phyloP scores from a whole-genome alignment of 2,329 filamentous ascomycete species.

The Neonectria ditissima region DNA sequence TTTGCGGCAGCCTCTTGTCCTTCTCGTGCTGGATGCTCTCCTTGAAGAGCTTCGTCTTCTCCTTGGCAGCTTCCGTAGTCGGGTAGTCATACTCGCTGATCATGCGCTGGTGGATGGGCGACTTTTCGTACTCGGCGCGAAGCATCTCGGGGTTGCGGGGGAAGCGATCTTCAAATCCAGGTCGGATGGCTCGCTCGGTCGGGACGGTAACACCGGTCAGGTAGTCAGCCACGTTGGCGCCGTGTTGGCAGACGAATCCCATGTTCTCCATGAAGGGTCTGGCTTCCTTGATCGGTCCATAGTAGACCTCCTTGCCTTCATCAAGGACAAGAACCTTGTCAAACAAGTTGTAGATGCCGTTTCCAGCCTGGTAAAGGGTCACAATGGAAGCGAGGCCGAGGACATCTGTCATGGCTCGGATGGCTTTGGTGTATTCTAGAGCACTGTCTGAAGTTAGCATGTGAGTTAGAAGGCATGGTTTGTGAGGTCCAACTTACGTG shows the following conservation, averaged over 20 bases:
- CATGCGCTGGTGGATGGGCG: constrained; percentile 63
- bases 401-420: constrained; percentile 74
- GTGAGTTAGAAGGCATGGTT: fast-evolving
- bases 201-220: constrained; percentile 75
- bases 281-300: constrained; percentile 69
- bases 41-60: constrained; percentile 65
- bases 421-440: constrained; percentile 68
- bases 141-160: constrained; percentile 61
- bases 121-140: constrained; percentile 62
- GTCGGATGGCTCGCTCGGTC: constrained; percentile 72
- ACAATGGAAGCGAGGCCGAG: constrained; percentile 70
- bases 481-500: constrained; percentile 54
- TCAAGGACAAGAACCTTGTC: constrained; percentile 78
- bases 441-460: constrained; percentile 52
- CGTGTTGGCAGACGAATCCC: constrained; percentile 72
- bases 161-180: constrained; percentile 54
- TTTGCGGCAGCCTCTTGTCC: constrained; percentile 62
- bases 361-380: constrained; percentile 77
- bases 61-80: constrained; percentile 58
- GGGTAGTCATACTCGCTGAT: constrained; percentile 69
- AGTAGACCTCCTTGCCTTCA: constrained; percentile 74
- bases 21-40: constrained; percentile 66
- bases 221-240: constrained; percentile 74
- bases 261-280: constrained; percentile 72
- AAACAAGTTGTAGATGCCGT: constrained; percentile 76